Evolutionary conservation across 768 basidiomycete genomes (phyloP).

Genomic region (Auriscalpium microsporum): DNA sequence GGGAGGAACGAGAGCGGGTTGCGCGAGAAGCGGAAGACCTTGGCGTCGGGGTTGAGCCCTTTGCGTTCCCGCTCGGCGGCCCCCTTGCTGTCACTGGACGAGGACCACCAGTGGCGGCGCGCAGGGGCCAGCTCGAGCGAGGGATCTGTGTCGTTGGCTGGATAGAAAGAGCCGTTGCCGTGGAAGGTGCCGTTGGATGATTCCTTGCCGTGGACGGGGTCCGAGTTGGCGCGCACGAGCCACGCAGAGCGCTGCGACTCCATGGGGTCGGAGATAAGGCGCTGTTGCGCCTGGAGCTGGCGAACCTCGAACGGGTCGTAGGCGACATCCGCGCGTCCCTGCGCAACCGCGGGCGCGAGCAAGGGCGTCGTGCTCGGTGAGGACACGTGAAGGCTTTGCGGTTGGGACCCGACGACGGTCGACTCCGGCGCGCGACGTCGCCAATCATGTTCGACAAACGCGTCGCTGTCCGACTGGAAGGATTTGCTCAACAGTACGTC

Average conservation of each 20-base stretch:
- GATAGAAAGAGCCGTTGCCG: neutral
- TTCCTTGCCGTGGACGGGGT: conserved; percentile 4
- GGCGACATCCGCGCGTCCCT: conserved; percentile 24
- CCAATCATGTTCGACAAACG: conserved; percentile 46
- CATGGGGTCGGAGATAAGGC: conserved; percentile 18
- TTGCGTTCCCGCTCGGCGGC: conserved; percentile 29
- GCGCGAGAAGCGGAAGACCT: conserved; percentile 59
- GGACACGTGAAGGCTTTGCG: conserved; percentile 7
- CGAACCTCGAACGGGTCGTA: conserved; percentile 43
- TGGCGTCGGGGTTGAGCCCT: conserved; percentile 79
- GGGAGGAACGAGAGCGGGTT: conserved; percentile 13
- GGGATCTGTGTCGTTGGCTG: neutral
- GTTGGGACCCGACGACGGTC: conserved; percentile 11
- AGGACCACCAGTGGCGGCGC: conserved; percentile 1
- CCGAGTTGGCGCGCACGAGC: conserved; percentile 13
- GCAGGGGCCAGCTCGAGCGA: neutral
- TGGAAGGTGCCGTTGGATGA: too few species aligned
- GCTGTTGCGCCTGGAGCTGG: conserved; percentile 19
- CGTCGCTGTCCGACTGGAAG: conserved; percentile 46
- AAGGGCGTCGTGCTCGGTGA: conserved; percentile 18
- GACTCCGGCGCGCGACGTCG: conserved; percentile 19
- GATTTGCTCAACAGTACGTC: conserved; percentile 33
- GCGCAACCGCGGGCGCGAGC: conserved; percentile 35
- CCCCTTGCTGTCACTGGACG: conserved; percentile 1
- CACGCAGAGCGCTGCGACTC: conserved; percentile 17